Evolutionary conservation across 495 filamentous ascomycete genomes (phyloP), one percentile per base, ranked within the genome.

Genomic region (Umbilicaria muhlenbergii): DNA sequence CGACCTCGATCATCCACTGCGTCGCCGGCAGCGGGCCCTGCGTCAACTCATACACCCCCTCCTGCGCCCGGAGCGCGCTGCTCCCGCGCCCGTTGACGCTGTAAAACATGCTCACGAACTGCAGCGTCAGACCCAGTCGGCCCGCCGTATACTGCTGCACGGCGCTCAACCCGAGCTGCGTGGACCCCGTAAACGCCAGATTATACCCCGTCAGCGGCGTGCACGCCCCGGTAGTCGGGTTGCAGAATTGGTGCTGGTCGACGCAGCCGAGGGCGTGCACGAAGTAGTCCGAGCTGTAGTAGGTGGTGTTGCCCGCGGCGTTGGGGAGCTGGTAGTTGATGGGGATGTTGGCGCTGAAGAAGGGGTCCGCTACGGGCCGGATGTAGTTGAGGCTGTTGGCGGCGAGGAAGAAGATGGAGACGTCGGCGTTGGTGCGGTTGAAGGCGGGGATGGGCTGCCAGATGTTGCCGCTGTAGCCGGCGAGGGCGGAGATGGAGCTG

Each of bases 131-230:
- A 2, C 43, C 41, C 15, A 75, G 60, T 4, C 47, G 48, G n/a
- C 61, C 55, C 21, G 66, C 61, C 38, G 72, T 70, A 44, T 59
- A 61, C 13, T 67, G 60, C 45, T 62, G 65, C 42, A 63, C 53
- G 39, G 69, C 66, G 54, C 70, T 60, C 3, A 71, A 67, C 8
- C 58, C 53, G 8, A 71, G 57, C 40, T 65, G 67, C 5, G 58
- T 54, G 31, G 69, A 64, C 46, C 67, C 62, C 18, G 8, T 12
- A 24, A 2, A 0, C 1, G 38, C 19, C 0, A 21, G 28, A 3
- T 0, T 0, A 5, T 18, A 10, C 11, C 42, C 46, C 0, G 41
- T 44, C 4, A 52, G 18, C 5, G 42, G 35, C 11, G 54, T 55
- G 34, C 53, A 57, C 34, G 35, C 16, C 3, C 34, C 16, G 11